Percentiles rank a stretch among this genome's conserved stretches.
Conservation (phyloP, 2,329 filamentous ascomycete species). For the Microsporum canis region DNA sequence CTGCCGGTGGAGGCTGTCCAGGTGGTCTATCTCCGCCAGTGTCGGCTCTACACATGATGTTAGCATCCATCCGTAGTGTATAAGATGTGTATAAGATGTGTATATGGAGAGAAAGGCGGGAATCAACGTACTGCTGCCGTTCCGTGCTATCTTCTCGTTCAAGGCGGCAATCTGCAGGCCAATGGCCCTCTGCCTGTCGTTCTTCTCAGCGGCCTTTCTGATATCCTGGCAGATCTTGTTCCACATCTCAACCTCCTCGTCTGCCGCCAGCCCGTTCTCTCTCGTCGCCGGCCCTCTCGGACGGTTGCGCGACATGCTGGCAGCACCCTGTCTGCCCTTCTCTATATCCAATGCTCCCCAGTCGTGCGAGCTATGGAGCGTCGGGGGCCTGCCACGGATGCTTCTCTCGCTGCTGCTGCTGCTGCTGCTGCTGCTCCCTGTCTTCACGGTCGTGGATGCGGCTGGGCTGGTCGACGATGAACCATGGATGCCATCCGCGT, state of each 20-base stretch:
- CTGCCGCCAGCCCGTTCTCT: slow-evolving; percentile 34
- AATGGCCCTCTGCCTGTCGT: slow-evolving; percentile 31
- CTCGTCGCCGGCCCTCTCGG: slow-evolving; percentile 29
- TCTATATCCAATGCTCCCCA: slow-evolving; percentile 21
- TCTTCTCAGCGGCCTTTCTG: slow-evolving; percentile 34
- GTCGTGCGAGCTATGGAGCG: slow-evolving; percentile 7
- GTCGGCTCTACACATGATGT: slow-evolving; percentile 22
- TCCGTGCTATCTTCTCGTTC: slow-evolving; percentile 35
- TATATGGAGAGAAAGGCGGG: background rate
- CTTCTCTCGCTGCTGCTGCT: background rate
- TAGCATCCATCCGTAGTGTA: background rate
- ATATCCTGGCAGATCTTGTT: slow-evolving; percentile 35
- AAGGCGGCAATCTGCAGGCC: slow-evolving; percentile 32
- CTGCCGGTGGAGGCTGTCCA: slow-evolving; percentile 38
- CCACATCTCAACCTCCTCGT: slow-evolving; percentile 37
- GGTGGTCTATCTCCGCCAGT: slow-evolving; percentile 32
- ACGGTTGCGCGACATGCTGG: slow-evolving; percentile 33
- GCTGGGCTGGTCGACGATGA: background rate
- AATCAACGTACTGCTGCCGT: slow-evolving; percentile 31
- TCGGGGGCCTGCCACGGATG: slow-evolving; percentile 5
- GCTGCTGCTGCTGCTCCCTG: background rate
- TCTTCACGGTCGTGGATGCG: background rate
- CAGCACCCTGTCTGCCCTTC: slow-evolving; percentile 2
- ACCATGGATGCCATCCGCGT: slow-evolving; percentile 6
- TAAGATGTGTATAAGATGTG: background rate